Conservation (phyloP, 495 filamentous ascomycete species). For the Bacidia rubella region DNA sequence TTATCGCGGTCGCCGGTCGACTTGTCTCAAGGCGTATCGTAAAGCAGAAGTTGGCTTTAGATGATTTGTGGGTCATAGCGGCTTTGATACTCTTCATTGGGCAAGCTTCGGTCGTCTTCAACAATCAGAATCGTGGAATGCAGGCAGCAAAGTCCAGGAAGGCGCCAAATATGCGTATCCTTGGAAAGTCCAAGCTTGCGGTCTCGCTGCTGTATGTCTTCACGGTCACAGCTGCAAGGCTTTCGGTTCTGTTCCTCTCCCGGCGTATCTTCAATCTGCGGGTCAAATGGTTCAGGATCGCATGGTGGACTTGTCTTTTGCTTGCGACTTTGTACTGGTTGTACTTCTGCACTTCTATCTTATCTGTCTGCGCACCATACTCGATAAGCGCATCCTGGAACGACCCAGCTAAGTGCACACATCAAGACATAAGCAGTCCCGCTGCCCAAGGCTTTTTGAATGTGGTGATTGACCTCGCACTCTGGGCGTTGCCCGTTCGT, state of each 20-base stretch:
- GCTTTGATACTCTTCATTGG: constrained; percentile 2
- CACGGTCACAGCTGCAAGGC: constrained; percentile 6
- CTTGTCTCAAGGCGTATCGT: constrained; percentile 4
- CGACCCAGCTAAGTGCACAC: background rate
- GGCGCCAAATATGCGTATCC: background rate
- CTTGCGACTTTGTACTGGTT: constrained; percentile 4
- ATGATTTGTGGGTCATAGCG: constrained; percentile 6
- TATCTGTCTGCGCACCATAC: background rate
- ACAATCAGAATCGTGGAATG: background rate
- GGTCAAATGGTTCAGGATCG: constrained; percentile 3
- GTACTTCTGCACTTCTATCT: background rate
- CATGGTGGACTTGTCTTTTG: constrained; percentile 2
- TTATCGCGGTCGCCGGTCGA: constrained; percentile 7
- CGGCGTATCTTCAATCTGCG: constrained; percentile 13
- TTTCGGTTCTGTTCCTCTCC: constrained; percentile 15
- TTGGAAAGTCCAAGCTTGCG: constrained; percentile 5
- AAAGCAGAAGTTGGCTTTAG: constrained; percentile 2
- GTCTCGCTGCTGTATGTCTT: constrained; percentile 6
- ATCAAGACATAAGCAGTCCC: background rate
- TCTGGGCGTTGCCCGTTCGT: constrained; percentile 21
- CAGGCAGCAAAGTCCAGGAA: background rate
- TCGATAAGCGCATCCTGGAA: background rate
- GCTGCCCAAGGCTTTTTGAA: constrained; percentile 18
- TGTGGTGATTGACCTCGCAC: constrained; percentile 19
- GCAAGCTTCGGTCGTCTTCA: background rate